Evolutionary conservation across 2,329 filamentous ascomycete species (phyloP).

Genomic region (Fusarium denticulatum): DNA sequence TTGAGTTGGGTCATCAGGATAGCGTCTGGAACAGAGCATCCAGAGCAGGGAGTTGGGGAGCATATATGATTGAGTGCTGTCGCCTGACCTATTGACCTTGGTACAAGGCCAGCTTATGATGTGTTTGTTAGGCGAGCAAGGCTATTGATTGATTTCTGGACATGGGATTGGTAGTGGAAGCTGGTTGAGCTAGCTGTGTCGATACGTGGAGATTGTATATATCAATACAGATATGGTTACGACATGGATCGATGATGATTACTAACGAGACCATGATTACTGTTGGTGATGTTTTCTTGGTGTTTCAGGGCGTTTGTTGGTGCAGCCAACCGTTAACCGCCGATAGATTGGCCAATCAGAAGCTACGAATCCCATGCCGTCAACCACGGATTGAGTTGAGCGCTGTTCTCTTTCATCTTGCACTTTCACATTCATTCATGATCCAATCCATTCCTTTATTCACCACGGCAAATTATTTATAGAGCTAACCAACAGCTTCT

Average conservation of each 20-base stretch:
- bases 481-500: background rate
- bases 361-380: background rate
- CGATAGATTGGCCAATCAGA: constrained; percentile 10
- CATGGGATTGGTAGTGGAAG: constrained; percentile 16
- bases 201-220: constrained; percentile 33
- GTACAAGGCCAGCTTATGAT: constrained; percentile 29
- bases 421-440: background rate
- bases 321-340: constrained; percentile 12
- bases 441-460: background rate
- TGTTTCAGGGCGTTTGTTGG: background rate
- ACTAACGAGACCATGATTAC: background rate
- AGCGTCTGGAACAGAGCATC: constrained; percentile 20
- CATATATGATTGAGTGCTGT: constrained; percentile 38
- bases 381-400: background rate
- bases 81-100: background rate
- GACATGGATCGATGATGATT: constrained; percentile 3
- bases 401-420: background rate
- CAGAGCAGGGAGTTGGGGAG: constrained; percentile 37
- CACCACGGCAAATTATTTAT: background rate
- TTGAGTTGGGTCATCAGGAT: constrained; percentile 20
- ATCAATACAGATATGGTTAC: constrained; percentile 37
- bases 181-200: constrained; percentile 5
- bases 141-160: constrained; percentile 37
- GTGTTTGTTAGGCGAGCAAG: constrained; percentile 31
- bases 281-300: background rate